phyloP scores from a whole-genome alignment of 495 filamentous ascomycete species.

The Tetracladium setigerum region DNA sequence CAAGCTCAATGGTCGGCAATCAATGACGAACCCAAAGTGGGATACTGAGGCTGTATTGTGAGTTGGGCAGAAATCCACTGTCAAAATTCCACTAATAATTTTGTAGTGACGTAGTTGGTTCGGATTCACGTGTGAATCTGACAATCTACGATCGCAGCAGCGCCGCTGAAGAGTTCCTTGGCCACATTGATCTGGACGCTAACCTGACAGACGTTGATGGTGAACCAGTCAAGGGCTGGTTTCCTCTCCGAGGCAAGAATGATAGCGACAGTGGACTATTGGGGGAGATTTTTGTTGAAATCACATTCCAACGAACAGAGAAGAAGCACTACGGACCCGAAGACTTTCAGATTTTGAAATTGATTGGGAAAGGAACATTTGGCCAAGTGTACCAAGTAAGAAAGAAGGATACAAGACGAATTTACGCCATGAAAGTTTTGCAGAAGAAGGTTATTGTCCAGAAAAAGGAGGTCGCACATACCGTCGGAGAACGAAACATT shows the following conservation, averaged over 20 bases:
- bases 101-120: constrained; percentile 83
- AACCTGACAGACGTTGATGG: constrained; percentile 56
- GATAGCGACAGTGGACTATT: constrained; percentile 56
- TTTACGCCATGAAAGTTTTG: constrained; percentile 98
- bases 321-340: constrained; percentile 93
- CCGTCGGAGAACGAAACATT: constrained; percentile 93
- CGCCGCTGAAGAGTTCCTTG: constrained; percentile 82
- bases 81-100: constrained; percentile 28
- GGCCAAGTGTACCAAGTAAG: constrained; percentile 99
- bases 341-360: constrained; percentile 90
- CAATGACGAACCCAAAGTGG: constrained; percentile 87
- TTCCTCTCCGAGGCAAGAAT: constrained; percentile 58
- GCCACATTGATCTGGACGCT: constrained; percentile 74
- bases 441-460: constrained; percentile 99
- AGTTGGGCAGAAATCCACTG: constrained; percentile 26
- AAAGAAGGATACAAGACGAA: constrained; percentile 91
- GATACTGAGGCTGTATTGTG: constrained; percentile 94
- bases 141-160: constrained; percentile 82
- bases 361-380: constrained; percentile 98
- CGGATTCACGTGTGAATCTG: constrained; percentile 84
- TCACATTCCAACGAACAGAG: constrained; percentile 81
- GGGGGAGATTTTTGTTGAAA: constrained; percentile 85
- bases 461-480: constrained; percentile 98
- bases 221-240: constrained; percentile 75
- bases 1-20: constrained; percentile 48